Base-by-base conservation (phyloP, 345 rosid genomes). In the Pelargonium nanum region DNA sequence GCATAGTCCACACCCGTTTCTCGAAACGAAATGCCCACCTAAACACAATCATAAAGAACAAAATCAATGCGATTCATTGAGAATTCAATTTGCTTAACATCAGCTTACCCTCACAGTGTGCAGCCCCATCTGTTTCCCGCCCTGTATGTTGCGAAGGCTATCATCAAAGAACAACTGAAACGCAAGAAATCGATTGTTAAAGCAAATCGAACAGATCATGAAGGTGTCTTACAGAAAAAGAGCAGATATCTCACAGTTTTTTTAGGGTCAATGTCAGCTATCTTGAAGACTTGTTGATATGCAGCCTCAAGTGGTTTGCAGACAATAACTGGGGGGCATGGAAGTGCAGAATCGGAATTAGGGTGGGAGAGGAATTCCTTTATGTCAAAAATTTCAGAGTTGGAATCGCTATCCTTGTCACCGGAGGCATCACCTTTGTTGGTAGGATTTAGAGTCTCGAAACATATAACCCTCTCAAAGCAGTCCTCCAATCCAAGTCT, bases 221-320 rank as follows among this genome's bases (percentile, higher is more conserved):
- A 28, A 28, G n/a, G n/a, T n/a, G n/a, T n/a, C n/a, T n/a, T 7
- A 28, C 32, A 28, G 7, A 28, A 28, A 28, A 3, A 2, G 32
- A 28, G 32, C 4, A 28, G 32, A 28, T 9, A 17, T 15, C 87
- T 77, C 84, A 86, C 97, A 15, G 97, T 88, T 73, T 78, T 88
- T 6, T 70, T 72, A 50, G 96, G 95, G 73, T 85, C 74, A 64
- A 94, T 78, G 65, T 82, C 80, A 57, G 85, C 78, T 21, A 88
- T 78, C 77, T 75, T 68, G 67, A 94, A 92, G 53, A 80, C 95
- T 64, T 80, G 72, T 67, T 87, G 79, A 13, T 81, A 87, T 67
- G 97, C 80, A 44, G 68, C 79, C 72, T 80, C 92, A 25, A 85
- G 81, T 64, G 99, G 99, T 71, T 93, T 93, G 86, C 97, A 93